These are phyloP conservation scores for Sugiyamaella grinbergsii DNA, from an alignment of 1,139 yeast species.

Conservation along the genomic window DNA sequence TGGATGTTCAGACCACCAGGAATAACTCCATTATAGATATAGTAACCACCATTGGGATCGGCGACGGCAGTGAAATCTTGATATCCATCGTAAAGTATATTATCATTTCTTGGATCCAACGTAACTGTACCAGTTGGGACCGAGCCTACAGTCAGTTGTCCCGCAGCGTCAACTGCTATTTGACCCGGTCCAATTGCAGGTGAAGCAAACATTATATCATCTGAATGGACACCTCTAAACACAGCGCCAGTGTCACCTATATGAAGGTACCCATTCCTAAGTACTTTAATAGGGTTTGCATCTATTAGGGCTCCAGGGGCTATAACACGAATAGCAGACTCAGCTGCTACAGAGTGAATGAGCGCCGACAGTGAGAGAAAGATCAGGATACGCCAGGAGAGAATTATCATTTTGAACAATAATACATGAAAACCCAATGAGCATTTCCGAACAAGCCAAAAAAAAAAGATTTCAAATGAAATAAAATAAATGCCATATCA, in stretches of 20 bases:
- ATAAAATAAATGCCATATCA: no score
- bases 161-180: slow-evolving; percentile 6
- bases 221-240: slow-evolving; percentile 4
- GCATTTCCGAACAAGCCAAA: slow-evolving; percentile 1
- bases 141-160: slow-evolving; percentile 13
- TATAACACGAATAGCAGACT: slow-evolving; percentile 17
- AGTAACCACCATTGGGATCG: slow-evolving; percentile 23
- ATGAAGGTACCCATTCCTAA: slow-evolving; percentile 10
- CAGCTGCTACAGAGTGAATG: slow-evolving; percentile 8
- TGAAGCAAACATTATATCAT: slow-evolving; percentile 5
- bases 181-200: slow-evolving; percentile 8
- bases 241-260: slow-evolving; percentile 16
- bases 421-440: background rate
- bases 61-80: slow-evolving; percentile 27
- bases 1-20: slow-evolving; percentile 25
- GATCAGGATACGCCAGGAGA: slow-evolving; percentile 11
- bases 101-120: slow-evolving; percentile 6
- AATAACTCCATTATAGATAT: slow-evolving; percentile 23
- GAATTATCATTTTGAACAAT: slow-evolving; percentile 6
- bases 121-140: slow-evolving; percentile 17
- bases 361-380: slow-evolving; percentile 5
- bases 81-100: slow-evolving; percentile 24
- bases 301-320: slow-evolving; percentile 19
- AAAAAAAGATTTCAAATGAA: no score
- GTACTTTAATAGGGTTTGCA: slow-evolving; percentile 10